A percentile compares a stretch with the other conserved stretches of the same genome.
phyloP scores from a whole-genome alignment of 495 filamentous ascomycete genomes.

The Daldinia childiae region DNA sequence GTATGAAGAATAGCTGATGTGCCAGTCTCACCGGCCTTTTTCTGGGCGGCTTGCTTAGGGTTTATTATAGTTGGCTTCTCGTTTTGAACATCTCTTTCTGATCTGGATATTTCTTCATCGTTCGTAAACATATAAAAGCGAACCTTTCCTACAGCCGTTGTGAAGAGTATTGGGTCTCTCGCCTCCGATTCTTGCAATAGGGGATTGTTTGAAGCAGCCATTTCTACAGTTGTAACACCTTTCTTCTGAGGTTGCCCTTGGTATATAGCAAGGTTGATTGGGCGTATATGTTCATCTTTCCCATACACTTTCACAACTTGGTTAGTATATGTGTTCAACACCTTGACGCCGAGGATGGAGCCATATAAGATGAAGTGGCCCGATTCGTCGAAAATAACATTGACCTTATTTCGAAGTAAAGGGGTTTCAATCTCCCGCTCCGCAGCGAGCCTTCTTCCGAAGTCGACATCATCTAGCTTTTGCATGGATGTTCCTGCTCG shows the following conservation, averaged over 20 bases:
- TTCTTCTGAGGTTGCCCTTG: conserved; percentile 95
- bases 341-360: conserved; percentile 88
- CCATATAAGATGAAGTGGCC: conserved; percentile 95
- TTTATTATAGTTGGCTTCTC: conserved; percentile 78
- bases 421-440: conserved; percentile 83
- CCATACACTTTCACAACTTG: conserved; percentile 87
- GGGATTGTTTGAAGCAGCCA: conserved; percentile 94
- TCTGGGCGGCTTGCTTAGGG: conserved; percentile 53
- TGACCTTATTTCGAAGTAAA: conserved; percentile 73
- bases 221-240: conserved; percentile 90
- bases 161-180: conserved; percentile 87
- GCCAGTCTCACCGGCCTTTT: conserved; percentile 74
- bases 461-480: conserved; percentile 87
- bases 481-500: conserved; percentile 84
- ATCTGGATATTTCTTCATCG: conserved; percentile 82
- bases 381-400: conserved; percentile 94
- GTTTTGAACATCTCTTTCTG: conserved; percentile 90
- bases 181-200: conserved; percentile 91
- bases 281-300: conserved; percentile 85
- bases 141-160: conserved; percentile 85
- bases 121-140: conserved; percentile 99
- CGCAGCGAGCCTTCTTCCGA: conserved; percentile 85
- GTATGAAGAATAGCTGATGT: conserved; percentile 89
- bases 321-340: conserved; percentile 94
- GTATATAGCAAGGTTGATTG: conserved; percentile 86